Percentiles rank a stretch among this genome's conserved stretches.
phyloP scores from a whole-genome alignment of 2,329 filamentous ascomycete genomes.

The Eutypella sp. region DNA sequence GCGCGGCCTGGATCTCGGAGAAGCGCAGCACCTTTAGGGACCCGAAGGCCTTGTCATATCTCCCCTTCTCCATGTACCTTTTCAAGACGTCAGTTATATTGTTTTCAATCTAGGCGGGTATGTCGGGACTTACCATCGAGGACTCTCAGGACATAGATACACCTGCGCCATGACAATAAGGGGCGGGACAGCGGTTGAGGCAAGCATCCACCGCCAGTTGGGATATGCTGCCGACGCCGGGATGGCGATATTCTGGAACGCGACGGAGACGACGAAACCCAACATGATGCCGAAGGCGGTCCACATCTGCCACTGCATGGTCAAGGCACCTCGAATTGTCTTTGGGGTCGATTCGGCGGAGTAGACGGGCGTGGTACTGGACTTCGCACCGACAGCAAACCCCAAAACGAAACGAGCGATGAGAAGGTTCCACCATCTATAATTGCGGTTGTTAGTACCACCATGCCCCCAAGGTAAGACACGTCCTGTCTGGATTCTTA shows the following conservation, averaged over 20 bases:
- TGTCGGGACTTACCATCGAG: constrained; percentile 29
- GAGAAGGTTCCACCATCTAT: constrained; percentile 56
- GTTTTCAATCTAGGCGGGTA: too few relatives aligned
- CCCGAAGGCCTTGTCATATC: constrained; percentile 39
- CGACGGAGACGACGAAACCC: constrained; percentile 54
- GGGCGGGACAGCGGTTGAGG: constrained; percentile 55
- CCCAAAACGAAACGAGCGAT: constrained; percentile 63
- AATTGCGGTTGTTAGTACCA: constrained; percentile 23
- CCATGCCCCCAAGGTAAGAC: constrained; percentile 23
- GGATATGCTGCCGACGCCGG: constrained; percentile 42
- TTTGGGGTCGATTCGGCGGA: constrained; percentile 62
- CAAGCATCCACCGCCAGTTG: constrained; percentile 63
- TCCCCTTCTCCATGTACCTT: constrained; percentile 39
- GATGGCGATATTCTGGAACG: constrained; percentile 51
- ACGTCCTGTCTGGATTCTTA: background rate
- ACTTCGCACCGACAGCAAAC: constrained; percentile 63
- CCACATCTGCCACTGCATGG: constrained; percentile 64
- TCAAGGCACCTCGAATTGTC: constrained; percentile 58
- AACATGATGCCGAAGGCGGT: constrained; percentile 47
- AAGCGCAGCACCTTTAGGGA: constrained; percentile 41
- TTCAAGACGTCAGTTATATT: background rate
- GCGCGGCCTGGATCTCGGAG: constrained; percentile 47
- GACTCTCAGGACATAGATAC: constrained; percentile 39
- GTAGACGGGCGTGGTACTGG: constrained; percentile 54
- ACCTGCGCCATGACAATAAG: constrained; percentile 39